Percentiles rank a stretch among this genome's conserved stretches.
Conservation (phyloP, 2,329 filamentous ascomycete genomes). For the Arachnomyces sp. region DNA sequence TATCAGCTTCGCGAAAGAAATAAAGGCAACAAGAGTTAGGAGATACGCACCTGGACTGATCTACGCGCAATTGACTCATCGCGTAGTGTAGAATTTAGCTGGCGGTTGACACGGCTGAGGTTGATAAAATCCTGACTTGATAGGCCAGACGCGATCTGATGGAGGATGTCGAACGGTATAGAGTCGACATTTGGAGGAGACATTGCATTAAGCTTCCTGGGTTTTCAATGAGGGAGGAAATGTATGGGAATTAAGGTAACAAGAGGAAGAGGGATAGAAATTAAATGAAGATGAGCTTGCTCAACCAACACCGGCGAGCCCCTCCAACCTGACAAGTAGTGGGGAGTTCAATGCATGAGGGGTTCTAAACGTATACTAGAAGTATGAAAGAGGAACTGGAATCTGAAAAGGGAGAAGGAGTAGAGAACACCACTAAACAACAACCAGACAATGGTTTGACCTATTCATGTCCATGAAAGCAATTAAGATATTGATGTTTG, state of each 20-base stretch:
- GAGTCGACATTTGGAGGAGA: constrained; percentile 27
- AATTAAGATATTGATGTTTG: no score
- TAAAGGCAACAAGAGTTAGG: not conserved
- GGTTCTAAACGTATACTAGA: no score
- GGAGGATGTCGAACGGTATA: constrained; percentile 60
- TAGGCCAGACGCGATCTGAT: constrained; percentile 49
- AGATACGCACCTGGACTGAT: constrained; percentile 48
- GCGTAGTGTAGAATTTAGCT: constrained; percentile 44
- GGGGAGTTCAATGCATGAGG: no score
- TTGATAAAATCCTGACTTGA: constrained; percentile 52
- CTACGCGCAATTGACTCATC: constrained; percentile 52
- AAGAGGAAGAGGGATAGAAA: no score
- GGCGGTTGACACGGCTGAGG: constrained; percentile 46
- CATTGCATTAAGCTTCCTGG: not conserved
- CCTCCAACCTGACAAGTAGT: no score
- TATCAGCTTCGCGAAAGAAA: constrained; percentile 2
- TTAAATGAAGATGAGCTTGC: no score
- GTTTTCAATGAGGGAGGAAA: not conserved
- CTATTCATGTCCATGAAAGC: no score
- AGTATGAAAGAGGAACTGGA: no score
- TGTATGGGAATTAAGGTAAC: not conserved
- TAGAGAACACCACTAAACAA: no score
- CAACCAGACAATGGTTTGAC: no score
- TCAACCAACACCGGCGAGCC: no score
- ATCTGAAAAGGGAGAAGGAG: no score